Evolutionary conservation across 768 basidiomycete genomes (phyloP), one percentile per base, ranked within the genome.

Genomic region (Rhodotorula kratochvilovae): DNA sequence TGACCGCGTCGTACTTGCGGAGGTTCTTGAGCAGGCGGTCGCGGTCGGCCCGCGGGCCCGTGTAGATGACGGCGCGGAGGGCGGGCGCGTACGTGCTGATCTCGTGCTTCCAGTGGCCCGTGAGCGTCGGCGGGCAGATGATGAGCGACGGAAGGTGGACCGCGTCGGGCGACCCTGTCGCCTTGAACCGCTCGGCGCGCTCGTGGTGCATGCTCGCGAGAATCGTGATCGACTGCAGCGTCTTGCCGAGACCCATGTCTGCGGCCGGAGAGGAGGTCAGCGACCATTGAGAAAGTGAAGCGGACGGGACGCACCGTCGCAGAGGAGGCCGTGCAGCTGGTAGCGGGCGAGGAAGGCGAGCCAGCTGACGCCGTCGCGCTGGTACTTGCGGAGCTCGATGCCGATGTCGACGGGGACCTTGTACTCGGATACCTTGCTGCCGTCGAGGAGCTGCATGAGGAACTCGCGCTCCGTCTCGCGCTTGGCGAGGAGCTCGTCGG

Each of bases 171-270:
- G 88, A 88, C 50, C 85, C 80, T 19, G 88, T 89, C 67, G 85
- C 83, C 72, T 86, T 83, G 80, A 87, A 83, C 75, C 83, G 87
- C 79, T 89, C 84, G 27, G 86, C 84, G 42, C 95, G 87, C 80
- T 99, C 96, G 77, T 87, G 85, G 77, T 95, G 92, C 81, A 94
- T 98, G 82, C 92, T 88, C 2, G 92, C 90, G 42, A 99, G 83
- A 74, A 99, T 98, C 77, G 93, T 95, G 77, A 99, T 98, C 0
- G 95, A 93, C 80, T 99, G 96, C 25, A 98, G 82, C 3, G 94
- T 97, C 83, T 99, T 99, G 15, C 96, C 96, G 15, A 99, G 87
- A 67, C 96, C 96, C 95, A 98, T 99, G 79, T 99, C 95, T 98
- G 76, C 36, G 53, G 39, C 33, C 31, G 27, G n/a, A 16, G 3